Evolutionary conservation across 495 filamentous ascomycete species (phyloP).

Genomic region (Letharia columbiana): DNA sequence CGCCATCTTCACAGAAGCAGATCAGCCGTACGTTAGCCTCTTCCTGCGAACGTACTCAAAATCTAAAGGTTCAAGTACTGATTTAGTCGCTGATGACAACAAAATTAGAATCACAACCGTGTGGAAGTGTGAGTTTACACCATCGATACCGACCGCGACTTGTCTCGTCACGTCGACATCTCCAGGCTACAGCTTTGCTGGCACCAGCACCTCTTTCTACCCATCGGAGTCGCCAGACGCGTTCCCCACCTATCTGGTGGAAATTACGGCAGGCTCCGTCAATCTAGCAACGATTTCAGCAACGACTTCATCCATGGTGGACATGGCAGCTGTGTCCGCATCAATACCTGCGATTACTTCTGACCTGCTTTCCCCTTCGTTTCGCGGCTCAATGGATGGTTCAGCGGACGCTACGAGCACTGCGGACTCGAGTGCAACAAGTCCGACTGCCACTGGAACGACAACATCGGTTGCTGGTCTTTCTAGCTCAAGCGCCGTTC

Average conservation of each 20-base stretch:
- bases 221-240: background rate
- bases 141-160: background rate
- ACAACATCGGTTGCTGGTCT: background rate
- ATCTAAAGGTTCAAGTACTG: too few species aligned
- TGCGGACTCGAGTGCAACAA: background rate
- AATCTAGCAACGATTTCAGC: background rate
- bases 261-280: background rate
- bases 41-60: background rate
- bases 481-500: background rate
- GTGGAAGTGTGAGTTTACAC: background rate
- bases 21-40: background rate
- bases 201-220: background rate
- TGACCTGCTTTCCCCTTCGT: background rate
- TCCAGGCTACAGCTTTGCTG: background rate
- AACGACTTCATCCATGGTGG: background rate
- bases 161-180: background rate
- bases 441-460: background rate
- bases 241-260: background rate
- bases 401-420: background rate
- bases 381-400: background rate
- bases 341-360: background rate
- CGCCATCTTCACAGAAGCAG: background rate
- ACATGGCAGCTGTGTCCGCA: background rate
- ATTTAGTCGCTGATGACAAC: background rate
- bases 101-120: background rate